These are phyloP conservation scores for Lachnellula occidentalis DNA, from an alignment of 2,329 filamentous ascomycete genomes.

Conservation along the genomic window DNA sequence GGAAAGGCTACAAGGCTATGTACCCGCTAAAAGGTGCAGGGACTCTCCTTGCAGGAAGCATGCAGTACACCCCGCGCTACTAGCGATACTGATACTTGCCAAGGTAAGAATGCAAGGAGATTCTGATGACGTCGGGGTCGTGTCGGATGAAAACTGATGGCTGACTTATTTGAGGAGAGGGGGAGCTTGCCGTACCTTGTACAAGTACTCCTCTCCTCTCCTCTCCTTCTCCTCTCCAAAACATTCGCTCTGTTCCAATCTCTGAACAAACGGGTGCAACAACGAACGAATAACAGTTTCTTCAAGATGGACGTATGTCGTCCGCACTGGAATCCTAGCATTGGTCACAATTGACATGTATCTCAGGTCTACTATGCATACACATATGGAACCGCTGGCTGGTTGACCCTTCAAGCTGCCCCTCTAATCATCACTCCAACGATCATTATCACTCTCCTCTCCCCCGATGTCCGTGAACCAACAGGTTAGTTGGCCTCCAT, in stretches of 20 bases:
- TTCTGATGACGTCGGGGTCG: no score
- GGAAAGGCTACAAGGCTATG: not conserved
- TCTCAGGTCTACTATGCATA: conserved; percentile 44
- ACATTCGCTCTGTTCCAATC: no score
- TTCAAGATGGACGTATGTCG: conserved; percentile 16
- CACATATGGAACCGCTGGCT: conserved; percentile 46
- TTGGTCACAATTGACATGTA: not conserved
- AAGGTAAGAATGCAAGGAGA: no score
- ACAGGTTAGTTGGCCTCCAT: conserved; percentile 39
- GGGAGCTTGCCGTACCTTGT: no score
- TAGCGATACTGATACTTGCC: no score
- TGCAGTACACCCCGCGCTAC: not conserved
- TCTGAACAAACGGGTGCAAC: no score
- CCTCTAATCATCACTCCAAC: conserved; percentile 52
- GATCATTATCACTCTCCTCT: conserved; percentile 54
- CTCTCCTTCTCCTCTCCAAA: no score
- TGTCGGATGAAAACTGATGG: no score
- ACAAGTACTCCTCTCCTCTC: no score
- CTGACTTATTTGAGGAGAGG: no score
- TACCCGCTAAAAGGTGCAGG: not conserved
- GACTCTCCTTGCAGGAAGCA: not conserved
- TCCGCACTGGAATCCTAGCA: not conserved
- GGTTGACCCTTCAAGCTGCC: conserved; percentile 42
- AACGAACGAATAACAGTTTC: not conserved
- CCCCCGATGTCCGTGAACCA: conserved; percentile 49